Evolutionary conservation across 2,329 filamentous ascomycete species (phyloP).

Genomic region (Arthrobotrys conoides): DNA sequence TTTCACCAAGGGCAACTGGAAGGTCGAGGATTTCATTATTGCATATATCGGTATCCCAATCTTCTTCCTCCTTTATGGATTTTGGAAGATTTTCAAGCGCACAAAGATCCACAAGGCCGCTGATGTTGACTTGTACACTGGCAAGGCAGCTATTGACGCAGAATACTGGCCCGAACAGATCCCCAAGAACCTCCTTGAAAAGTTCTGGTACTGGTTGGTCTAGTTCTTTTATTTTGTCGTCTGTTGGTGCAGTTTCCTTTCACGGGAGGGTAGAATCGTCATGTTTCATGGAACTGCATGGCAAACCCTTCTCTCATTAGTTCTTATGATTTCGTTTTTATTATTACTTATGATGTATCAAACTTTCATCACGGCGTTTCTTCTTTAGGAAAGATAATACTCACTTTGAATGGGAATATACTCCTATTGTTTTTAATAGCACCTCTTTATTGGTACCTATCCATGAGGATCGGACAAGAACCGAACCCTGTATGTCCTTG

Average conservation of each 20-base stretch:
- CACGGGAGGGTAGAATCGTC: background rate
- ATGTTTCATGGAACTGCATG: slow-evolving; percentile 18
- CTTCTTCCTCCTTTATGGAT: slow-evolving; percentile 74
- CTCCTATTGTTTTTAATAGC: slow-evolving; percentile 27
- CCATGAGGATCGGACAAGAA: slow-evolving; percentile 6
- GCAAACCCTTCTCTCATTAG: slow-evolving; percentile 1
- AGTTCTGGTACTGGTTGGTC: slow-evolving; percentile 56
- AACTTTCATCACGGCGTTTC: slow-evolving; percentile 50
- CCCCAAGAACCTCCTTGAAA: slow-evolving; percentile 45
- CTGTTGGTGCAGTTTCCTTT: background rate
- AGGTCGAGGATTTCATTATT: slow-evolving; percentile 75
- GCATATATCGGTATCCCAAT: slow-evolving; percentile 77
- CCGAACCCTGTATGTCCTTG: slow-evolving; percentile 24
- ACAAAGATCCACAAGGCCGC: slow-evolving; percentile 68
- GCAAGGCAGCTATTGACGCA: slow-evolving; percentile 75
- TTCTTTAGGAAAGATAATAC: slow-evolving; percentile 36
- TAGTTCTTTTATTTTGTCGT: slow-evolving; percentile 7
- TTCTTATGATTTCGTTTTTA: slow-evolving; percentile 21
- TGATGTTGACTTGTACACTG: slow-evolving; percentile 73
- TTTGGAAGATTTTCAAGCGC: slow-evolving; percentile 72
- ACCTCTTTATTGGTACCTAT: background rate
- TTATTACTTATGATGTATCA: slow-evolving; percentile 30
- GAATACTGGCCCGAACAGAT: slow-evolving; percentile 59
- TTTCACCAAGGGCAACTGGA: slow-evolving; percentile 78
- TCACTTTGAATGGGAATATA: slow-evolving; percentile 33